phyloP scores from a whole-genome alignment of 2,329 filamentous ascomycete species.

The Cryphonectria naterciae region DNA sequence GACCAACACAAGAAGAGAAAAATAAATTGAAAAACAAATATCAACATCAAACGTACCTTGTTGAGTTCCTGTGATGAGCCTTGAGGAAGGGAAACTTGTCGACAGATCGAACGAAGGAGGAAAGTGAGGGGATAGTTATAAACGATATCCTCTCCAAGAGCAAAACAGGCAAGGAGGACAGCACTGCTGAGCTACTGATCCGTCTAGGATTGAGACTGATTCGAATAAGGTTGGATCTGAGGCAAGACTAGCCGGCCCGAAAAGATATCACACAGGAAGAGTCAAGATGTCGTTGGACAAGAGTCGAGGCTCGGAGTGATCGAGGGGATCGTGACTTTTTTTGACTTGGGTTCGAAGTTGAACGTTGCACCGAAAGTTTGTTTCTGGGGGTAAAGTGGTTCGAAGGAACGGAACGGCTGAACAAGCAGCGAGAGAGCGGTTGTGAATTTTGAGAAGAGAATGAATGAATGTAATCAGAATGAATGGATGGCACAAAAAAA shows the following conservation, averaged over 20 bases:
- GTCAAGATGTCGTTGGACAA: slow-evolving; percentile 16
- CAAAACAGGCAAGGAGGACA: slow-evolving; percentile 33
- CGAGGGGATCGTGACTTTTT: slow-evolving; percentile 38
- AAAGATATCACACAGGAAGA: slow-evolving; percentile 31
- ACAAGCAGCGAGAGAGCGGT: slow-evolving; percentile 27
- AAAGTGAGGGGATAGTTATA: slow-evolving; percentile 27
- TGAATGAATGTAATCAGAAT: slow-evolving; percentile 27
- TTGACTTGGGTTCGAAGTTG: slow-evolving; percentile 40
- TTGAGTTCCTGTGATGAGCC: slow-evolving; percentile 1
- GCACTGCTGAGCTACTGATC: slow-evolving; percentile 37
- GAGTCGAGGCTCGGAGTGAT: slow-evolving; percentile 14
- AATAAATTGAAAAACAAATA: neutral
- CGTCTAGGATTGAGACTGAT: slow-evolving; percentile 35
- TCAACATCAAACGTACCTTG: slow-evolving; percentile 4
- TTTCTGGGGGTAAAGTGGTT: slow-evolving; percentile 1
- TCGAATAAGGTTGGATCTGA: slow-evolving; percentile 13
- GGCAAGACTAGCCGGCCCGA: slow-evolving; percentile 26
- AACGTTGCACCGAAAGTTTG: slow-evolving; percentile 32
- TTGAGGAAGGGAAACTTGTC: slow-evolving; percentile 1
- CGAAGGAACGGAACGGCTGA: slow-evolving; percentile 25
- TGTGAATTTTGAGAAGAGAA: slow-evolving; percentile 17
- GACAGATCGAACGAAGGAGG: slow-evolving; percentile 17
- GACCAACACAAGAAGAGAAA: neutral
- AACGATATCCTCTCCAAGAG: slow-evolving; percentile 31
- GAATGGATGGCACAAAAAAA: slow-evolving; percentile 28